These are phyloP conservation scores for Apiospora phragmitis DNA, from an alignment of 2,329 filamentous ascomycete species.

Conservation along the genomic window DNA sequence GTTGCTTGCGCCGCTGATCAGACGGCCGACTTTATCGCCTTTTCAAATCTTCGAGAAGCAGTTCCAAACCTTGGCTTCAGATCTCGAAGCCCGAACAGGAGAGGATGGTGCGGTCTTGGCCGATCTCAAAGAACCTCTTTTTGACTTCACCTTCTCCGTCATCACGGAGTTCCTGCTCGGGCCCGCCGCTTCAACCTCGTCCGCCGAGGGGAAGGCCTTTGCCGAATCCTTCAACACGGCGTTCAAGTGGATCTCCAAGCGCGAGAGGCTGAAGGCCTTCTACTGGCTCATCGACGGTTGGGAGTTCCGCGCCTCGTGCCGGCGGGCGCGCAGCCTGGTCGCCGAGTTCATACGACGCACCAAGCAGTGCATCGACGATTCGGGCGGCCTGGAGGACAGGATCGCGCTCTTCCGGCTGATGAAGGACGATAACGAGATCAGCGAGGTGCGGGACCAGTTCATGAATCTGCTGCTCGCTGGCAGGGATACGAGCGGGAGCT, in stretches of 20 bases:
- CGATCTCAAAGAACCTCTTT: slow-evolving; percentile 12
- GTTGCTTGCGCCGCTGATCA: slow-evolving; percentile 35
- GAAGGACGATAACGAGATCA: background rate
- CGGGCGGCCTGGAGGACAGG: background rate
- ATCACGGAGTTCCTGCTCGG: background rate
- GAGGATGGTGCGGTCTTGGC: background rate
- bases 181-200: background rate
- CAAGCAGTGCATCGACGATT: background rate
- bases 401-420: too few species aligned
- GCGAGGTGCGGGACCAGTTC: background rate
- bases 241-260: background rate
- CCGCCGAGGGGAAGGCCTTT: background rate
- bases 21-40: slow-evolving; percentile 1
- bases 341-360: background rate
- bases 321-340: too few species aligned
- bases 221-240: background rate
- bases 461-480: background rate
- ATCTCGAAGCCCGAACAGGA: too few species aligned
- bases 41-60: slow-evolving; percentile 3
- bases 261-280: background rate
- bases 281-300: background rate
- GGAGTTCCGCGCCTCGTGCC: background rate
- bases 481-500: slow-evolving; percentile 20
- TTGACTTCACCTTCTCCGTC: background rate
- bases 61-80: background rate